Conservation (phyloP, 345 rosid genomes). For the Syzygium grande region DNA sequence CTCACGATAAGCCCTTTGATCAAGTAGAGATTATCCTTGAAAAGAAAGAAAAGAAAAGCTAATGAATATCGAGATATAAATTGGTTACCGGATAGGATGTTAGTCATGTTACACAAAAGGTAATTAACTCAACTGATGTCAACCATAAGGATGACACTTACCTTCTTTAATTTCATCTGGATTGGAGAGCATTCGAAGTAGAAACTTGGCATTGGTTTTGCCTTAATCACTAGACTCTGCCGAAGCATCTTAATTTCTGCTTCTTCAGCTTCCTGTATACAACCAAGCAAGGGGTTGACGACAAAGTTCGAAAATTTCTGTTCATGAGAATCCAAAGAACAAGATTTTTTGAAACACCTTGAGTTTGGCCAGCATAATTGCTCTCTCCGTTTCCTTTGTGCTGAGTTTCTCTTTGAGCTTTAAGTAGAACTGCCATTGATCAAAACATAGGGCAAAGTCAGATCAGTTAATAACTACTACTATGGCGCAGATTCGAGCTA, state of each 20-base stretch:
- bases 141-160: not conserved
- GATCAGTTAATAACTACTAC: not conserved
- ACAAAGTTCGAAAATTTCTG: not conserved
- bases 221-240: slow-evolving; percentile 26
- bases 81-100: not conserved
- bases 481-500: not conserved
- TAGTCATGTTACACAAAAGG: not conserved
- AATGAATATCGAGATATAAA: not conserved
- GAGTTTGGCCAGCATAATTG: slow-evolving; percentile 21
- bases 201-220: slow-evolving; percentile 35
- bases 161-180: slow-evolving; percentile 29
- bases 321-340: not conserved
- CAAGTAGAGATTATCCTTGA: not conserved
- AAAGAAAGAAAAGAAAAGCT: not conserved
- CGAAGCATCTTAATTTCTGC: slow-evolving; percentile 29
- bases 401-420: slow-evolving; percentile 28
- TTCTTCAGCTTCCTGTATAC: slow-evolving; percentile 21
- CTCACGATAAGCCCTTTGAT: not conserved
- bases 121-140: not conserved
- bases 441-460: not conserved
- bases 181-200: slow-evolving; percentile 26
- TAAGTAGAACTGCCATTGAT: slow-evolving; percentile 18
- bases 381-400: slow-evolving; percentile 24
- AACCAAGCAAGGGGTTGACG: not conserved
- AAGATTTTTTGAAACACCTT: slow-evolving; percentile 10